Conservation (phyloP, 179 eudicot species). For the Beta corolliflora region DNA sequence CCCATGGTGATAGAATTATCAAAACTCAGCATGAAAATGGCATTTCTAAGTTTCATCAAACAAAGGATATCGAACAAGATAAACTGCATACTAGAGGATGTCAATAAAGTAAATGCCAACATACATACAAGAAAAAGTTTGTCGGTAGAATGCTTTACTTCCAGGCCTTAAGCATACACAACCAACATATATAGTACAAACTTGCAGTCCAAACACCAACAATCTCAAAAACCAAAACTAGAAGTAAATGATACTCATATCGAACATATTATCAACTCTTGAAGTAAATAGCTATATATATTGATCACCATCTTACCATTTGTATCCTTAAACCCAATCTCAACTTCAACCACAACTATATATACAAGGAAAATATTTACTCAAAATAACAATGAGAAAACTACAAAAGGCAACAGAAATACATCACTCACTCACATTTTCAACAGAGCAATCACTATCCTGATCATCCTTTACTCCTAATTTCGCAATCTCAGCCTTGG, state of each 20-base stretch:
- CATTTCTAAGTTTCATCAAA: not conserved
- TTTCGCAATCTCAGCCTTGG: conserved; percentile 72
- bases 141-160: not conserved
- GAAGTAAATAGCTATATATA: not conserved
- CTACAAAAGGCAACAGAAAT: conserved; percentile 31
- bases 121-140: not conserved
- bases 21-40: not conserved
- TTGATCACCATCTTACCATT: not conserved
- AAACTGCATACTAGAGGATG: not conserved
- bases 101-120: not conserved
- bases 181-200: not conserved
- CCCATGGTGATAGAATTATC: not conserved
- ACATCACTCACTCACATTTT: conserved; percentile 53
- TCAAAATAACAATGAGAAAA: conserved; percentile 14
- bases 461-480: conserved; percentile 51
- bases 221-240: not conserved
- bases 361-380: not conserved
- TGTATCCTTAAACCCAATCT: not conserved
- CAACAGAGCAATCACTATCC: conserved; percentile 50
- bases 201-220: not conserved
- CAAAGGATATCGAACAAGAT: not conserved
- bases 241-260: not conserved
- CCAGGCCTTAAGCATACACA: not conserved
- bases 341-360: not conserved
- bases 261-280: not conserved